A percentile compares a stretch with the other conserved stretches of the same genome.
Evolutionary conservation across 2,329 filamentous ascomycete species (phyloP).

Genomic region (Pseudocercospora fijiensis): DNA sequence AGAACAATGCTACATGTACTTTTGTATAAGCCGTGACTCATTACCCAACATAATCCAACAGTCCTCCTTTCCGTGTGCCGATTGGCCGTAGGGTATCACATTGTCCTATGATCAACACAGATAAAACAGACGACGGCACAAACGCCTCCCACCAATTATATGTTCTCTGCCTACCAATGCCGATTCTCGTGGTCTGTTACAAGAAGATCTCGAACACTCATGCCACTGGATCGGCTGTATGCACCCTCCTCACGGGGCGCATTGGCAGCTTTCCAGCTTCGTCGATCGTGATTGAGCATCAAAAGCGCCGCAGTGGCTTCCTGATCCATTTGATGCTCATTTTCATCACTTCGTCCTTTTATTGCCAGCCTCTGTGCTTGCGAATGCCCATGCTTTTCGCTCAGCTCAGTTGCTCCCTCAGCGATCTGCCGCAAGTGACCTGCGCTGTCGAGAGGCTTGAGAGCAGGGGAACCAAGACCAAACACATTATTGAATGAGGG

Average conservation of each 20-base stretch:
- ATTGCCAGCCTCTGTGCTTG: constrained; percentile 17
- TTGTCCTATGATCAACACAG: too few species aligned
- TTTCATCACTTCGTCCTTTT: constrained; percentile 23
- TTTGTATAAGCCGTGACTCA: neutral
- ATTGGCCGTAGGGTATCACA: neutral
- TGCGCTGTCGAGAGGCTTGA: constrained; percentile 56
- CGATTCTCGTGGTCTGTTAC: neutral
- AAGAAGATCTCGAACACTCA: constrained; percentile 50
- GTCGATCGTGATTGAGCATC: constrained; percentile 79
- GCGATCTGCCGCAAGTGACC: constrained; percentile 31
- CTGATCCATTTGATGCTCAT: constrained; percentile 51
- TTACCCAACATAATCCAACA: neutral
- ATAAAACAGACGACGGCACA: too few species aligned
- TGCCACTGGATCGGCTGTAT: constrained; percentile 28
- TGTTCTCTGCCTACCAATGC: too few species aligned
- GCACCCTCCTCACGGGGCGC: neutral
- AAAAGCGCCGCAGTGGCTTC: constrained; percentile 82
- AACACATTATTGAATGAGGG: constrained; percentile 27
- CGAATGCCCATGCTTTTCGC: constrained; percentile 22
- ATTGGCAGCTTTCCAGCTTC: constrained; percentile 45
- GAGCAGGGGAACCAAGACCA: constrained; percentile 42
- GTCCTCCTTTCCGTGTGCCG: neutral
- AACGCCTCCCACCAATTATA: too few species aligned
- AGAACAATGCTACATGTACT: neutral
- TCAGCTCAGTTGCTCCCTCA: constrained; percentile 30